Evolutionary conservation across 2,329 filamentous ascomycete species (phyloP).

Genomic region (Macrophomina tecta): DNA sequence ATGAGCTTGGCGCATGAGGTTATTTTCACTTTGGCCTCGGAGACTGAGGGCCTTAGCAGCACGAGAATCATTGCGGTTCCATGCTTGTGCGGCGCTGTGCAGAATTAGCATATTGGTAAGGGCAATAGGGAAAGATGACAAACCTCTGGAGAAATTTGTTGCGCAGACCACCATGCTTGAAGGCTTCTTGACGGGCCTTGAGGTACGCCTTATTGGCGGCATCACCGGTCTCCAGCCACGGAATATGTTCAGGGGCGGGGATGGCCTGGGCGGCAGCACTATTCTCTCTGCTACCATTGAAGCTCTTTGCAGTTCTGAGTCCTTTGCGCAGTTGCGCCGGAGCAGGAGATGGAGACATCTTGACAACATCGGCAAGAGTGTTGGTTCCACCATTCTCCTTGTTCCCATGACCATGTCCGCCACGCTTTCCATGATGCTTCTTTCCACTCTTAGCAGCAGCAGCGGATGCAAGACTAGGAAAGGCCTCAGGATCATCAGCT

Average conservation of each 20-base stretch:
- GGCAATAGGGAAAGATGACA: slow-evolving; percentile 27
- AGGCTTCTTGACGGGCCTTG: slow-evolving; percentile 92
- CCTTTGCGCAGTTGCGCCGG: slow-evolving; percentile 66
- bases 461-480: slow-evolving; percentile 83
- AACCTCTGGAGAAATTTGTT: slow-evolving; percentile 98
- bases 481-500: slow-evolving; percentile 93
- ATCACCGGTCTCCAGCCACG: slow-evolving; percentile 94
- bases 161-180: slow-evolving; percentile 93
- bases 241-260: slow-evolving; percentile 85
- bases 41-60: slow-evolving; percentile 94
- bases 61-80: slow-evolving; percentile 96
- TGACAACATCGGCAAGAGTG: slow-evolving; percentile 91
- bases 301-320: slow-evolving; percentile 69
- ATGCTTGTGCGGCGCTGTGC: slow-evolving; percentile 87
- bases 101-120: neutral
- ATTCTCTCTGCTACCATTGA: slow-evolving; percentile 73
- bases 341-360: slow-evolving; percentile 88
- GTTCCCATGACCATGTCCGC: slow-evolving; percentile 72
- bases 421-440: slow-evolving; percentile 91
- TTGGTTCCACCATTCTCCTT: slow-evolving; percentile 62
- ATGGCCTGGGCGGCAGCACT: slow-evolving; percentile 84
- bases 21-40: slow-evolving; percentile 94
- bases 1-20: slow-evolving; percentile 95
- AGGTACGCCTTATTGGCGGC: slow-evolving; percentile 92
- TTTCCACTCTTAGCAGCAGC: slow-evolving; percentile 76